Evolutionary conservation across 352 stramenopile species (phyloP).

Genomic region (Globisporangium uncinulatum): DNA sequence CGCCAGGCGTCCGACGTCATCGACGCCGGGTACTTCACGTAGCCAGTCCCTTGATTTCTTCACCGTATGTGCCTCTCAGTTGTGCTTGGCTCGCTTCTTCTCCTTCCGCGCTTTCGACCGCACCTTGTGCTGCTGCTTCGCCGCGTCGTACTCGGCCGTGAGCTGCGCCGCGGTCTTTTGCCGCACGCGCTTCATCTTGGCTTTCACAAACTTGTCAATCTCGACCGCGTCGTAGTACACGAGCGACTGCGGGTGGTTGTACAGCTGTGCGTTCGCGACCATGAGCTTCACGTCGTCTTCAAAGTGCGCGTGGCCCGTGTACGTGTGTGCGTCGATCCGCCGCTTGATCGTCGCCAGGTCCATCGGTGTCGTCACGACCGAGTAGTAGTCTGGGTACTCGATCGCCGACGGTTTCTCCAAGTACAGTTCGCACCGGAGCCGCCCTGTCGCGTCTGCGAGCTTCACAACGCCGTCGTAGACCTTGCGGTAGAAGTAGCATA

Average conservation of each 20-base stretch:
- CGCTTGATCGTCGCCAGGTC: constrained; percentile 82
- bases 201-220: constrained; percentile 82
- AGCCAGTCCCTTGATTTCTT: constrained; percentile 11
- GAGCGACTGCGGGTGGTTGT: constrained; percentile 81
- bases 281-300: constrained; percentile 84
- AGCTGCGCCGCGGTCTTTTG: constrained; percentile 60
- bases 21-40: constrained; percentile 85
- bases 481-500: constrained; percentile 81
- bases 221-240: constrained; percentile 79
- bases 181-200: constrained; percentile 65
- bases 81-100: constrained; percentile 63
- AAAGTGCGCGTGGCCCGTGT: constrained; percentile 57
- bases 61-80: constrained; percentile 9
- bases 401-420: constrained; percentile 71
- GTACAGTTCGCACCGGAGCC: constrained; percentile 65
- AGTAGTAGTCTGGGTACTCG: constrained; percentile 89
- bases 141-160: constrained; percentile 58
- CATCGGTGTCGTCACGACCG: constrained; percentile 85
- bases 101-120: constrained; percentile 72
- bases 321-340: constrained; percentile 66
- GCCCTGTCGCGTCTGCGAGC: constrained; percentile 62
- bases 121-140: constrained; percentile 75
- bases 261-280: constrained; percentile 83
- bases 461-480: constrained; percentile 81
- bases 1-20: constrained; percentile 76